Evolutionary conservation across 495 filamentous ascomycete genomes (phyloP), one percentile per base, ranked within the genome.

Genomic region (Hypoxylon lienhwacheense): DNA sequence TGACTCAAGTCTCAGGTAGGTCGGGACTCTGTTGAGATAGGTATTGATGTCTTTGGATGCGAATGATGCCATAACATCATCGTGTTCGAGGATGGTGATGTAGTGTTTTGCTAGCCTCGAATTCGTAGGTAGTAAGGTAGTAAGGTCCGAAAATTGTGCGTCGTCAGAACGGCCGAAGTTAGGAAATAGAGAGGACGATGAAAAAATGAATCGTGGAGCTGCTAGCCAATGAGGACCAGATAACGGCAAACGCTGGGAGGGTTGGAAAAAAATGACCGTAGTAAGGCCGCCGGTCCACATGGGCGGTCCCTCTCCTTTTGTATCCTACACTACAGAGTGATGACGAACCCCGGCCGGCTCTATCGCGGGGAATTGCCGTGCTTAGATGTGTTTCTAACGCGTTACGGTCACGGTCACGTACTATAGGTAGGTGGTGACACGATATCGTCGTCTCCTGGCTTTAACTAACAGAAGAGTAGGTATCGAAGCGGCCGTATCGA

Each of bases 231-330:
- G 43, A 53, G 44, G 47, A 37, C 14, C 28, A 47, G 19, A 45
- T 50, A 46, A 51, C 39, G 41, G 45, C 47, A 54, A 53, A 53
- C 47, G 37, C 57, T 59, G 57, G 47, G 54, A 56, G 44, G 20
- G 41, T 42, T 54, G 44, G 41, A 59, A 57, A 67, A 62, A 57
- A 67, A 62, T 47, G 53, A 44, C 65, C 61, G 64, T 47, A 53
- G 58, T 66, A 66, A 63, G 61, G 64, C 64, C 64, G 64, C 31
- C 39, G 51, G 22, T 47, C 56, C 59, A 59, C 64, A 66, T 61
- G 64, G 37, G 49, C 36, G 48, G 49, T 48, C 43, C 50, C 44
- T 59, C 42, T 25, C 45, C 33, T 45, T 53, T 54, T 28, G 22
- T 33, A 46, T 21, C 32, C 20, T 49, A 42, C 44, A n/a, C 15